Base-by-base conservation (phyloP, 2,329 filamentous ascomycete species). In the Corinectria fuckeliana region DNA sequence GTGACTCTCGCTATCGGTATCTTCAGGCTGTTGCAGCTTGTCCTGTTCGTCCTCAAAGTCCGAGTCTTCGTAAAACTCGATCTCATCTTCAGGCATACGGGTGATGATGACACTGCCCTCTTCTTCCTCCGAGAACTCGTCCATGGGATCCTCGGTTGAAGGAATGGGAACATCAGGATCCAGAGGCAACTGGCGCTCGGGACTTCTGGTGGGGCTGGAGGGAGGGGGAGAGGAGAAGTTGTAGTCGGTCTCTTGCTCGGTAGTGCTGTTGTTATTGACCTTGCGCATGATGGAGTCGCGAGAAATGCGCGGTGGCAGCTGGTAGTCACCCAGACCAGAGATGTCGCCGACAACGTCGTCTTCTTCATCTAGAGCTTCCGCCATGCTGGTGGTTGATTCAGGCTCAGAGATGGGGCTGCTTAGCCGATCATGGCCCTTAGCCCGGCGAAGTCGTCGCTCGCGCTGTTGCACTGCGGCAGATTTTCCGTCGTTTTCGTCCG, bases 151-250 rank as follows among this genome's bases (percentile, higher is more conserved):
- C 76, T 97, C 94, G 13, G 92, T 89, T 32, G 92, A 96, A 18
- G 92, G 93, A 67, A 97, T 92, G 0, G 94, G 91, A 38, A 95
- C 85, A 74, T 98, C 94, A 6, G 94, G 94, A 72, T 98, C 93
- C 60, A 92, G 83, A 28, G 86, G 78, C 48, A 86, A 79, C 58
- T 77, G 81, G 10, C 80, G 82, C 58, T 85, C 82, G 18, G 85
- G 82, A 66, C 78, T 88, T 56, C 67, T 70, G 42, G 65, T 69
- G 2, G 68, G 71, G 54, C 78, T 82, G 2, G 85, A 87, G 61
- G 82, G 83, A 2, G 83, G 80, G n/a, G 86, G 85, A 2, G 87
- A 88, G 3, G 86, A 88, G 68, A 89, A 86, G 67, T 85, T 84
- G 63, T 86, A 88, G 57, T 88, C 85, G 4, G 88, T 86, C 53